These are phyloP conservation scores for Ogataea parapolymorpha DNA, from an alignment of 805 yeast species.

Conservation along the genomic window DNA sequence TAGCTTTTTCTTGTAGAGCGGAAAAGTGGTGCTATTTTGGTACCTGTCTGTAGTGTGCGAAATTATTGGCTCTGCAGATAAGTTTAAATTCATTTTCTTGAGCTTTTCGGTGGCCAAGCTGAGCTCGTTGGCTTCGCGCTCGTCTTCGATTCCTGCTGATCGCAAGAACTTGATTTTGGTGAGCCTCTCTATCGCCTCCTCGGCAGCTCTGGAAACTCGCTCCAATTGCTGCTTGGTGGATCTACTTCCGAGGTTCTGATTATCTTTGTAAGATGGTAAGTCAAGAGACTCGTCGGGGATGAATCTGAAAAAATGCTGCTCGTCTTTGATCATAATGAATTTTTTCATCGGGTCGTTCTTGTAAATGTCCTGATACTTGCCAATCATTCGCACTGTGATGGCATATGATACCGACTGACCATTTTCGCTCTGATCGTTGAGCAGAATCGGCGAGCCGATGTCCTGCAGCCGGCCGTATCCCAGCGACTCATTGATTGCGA, in stretches of 20 bases:
- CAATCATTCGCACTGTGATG: slow-evolving; percentile 51
- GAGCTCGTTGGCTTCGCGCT: slow-evolving; percentile 15
- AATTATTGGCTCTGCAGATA: neutral
- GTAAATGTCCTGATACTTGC: slow-evolving; percentile 25
- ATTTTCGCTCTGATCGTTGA: slow-evolving; percentile 44
- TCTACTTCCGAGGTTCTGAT: neutral
- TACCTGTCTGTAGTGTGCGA: neutral
- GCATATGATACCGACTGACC: slow-evolving; percentile 45
- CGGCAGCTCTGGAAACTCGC: slow-evolving; percentile 14
- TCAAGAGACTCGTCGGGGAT: slow-evolving; percentile 19
- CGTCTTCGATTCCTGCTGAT: slow-evolving; percentile 21
- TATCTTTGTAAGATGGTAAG: slow-evolving; percentile 15
- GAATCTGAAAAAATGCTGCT: slow-evolving; percentile 21
- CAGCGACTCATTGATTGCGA: slow-evolving; percentile 37
- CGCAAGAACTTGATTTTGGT: slow-evolving; percentile 14
- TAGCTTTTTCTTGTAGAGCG: slow-evolving; percentile 18
- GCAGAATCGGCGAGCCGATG: slow-evolving; percentile 50
- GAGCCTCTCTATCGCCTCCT: slow-evolving; percentile 14
- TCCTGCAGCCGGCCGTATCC: slow-evolving; percentile 52
- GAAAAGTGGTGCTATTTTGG: neutral
- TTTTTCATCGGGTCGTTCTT: slow-evolving; percentile 10
- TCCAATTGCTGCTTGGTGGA: slow-evolving; percentile 17
- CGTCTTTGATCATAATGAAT: slow-evolving; percentile 22
- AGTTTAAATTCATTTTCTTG: slow-evolving; percentile 10
- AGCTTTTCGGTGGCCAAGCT: slow-evolving; percentile 14